A percentile compares a stretch with the other conserved stretches of the same genome.
Conservation (phyloP, 352 stramenopile species). For the Globisporangium spiculum region DNA sequence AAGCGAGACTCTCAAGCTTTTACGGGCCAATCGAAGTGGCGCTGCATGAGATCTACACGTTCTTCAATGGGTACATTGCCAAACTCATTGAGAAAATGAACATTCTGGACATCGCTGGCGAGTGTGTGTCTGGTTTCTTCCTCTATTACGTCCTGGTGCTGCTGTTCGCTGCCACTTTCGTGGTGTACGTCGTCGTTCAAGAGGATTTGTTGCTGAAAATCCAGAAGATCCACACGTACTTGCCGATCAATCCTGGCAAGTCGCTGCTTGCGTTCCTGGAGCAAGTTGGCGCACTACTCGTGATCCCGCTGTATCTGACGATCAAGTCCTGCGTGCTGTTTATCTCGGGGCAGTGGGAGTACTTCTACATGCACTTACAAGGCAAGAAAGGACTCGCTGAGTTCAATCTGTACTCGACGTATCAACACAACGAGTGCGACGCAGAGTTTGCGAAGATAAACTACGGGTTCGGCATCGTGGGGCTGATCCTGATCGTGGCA, state of each 20-base stretch:
- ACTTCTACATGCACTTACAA: conserved; percentile 26
- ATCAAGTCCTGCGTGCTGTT: conserved; percentile 67
- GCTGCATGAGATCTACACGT: conserved; percentile 28
- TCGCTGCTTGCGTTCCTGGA: conserved; percentile 29
- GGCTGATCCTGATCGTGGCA: conserved; percentile 34
- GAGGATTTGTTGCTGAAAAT: conserved; percentile 55
- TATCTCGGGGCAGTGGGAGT: conserved; percentile 37
- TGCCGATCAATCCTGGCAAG: conserved; percentile 40
- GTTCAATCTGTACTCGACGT: conserved; percentile 23
- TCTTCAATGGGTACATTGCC: conserved; percentile 34
- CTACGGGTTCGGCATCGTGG: conserved; percentile 35
- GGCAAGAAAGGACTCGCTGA: background rate
- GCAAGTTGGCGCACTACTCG: conserved; percentile 44
- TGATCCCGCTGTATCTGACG: conserved; percentile 47
- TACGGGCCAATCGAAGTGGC: conserved; percentile 25
- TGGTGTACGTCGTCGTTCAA: conserved; percentile 60
- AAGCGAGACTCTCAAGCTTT: conserved; percentile 19
- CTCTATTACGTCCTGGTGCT: conserved; percentile 28
- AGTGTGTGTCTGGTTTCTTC: conserved; percentile 43
- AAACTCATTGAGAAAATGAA: conserved; percentile 33
- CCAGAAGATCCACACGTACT: conserved; percentile 46
- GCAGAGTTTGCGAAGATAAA: conserved; percentile 30
- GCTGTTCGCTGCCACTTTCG: conserved; percentile 37
- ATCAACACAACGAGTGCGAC: conserved; percentile 18
- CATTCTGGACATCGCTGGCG: conserved; percentile 25